Conservation (phyloP, 169 alveolate species). For the Amoebophrya sp. region DNA sequence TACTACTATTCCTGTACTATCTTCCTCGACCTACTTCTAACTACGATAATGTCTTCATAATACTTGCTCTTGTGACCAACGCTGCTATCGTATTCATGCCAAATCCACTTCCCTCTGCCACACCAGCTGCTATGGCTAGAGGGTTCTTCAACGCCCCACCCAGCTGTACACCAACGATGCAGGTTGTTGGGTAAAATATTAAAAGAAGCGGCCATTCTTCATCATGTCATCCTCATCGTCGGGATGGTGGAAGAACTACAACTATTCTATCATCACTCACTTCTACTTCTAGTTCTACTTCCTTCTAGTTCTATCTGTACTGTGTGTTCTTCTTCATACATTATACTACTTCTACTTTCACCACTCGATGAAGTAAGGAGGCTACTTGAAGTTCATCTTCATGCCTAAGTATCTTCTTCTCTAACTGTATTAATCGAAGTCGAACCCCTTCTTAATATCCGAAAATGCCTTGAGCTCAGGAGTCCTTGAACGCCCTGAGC, state of each 20-base stretch:
- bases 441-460: not conserved
- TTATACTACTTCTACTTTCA: too few relatives aligned
- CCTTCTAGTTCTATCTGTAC: too few relatives aligned
- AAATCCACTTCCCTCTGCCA: not conserved
- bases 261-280: not conserved
- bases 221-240: too few relatives aligned
- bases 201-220: not conserved
- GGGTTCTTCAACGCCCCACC: conserved; percentile 20
- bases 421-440: not conserved
- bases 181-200: not conserved
- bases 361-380: too few relatives aligned
- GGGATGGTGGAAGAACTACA: not conserved
- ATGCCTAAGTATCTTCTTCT: too few relatives aligned
- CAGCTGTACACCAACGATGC: not conserved
- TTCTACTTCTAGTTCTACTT: too few relatives aligned
- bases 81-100: not conserved
- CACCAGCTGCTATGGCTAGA: not conserved
- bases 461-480: not conserved
- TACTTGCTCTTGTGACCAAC: not conserved
- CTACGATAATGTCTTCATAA: too few relatives aligned
- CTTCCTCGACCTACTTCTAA: too few relatives aligned
- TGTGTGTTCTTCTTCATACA: too few relatives aligned
- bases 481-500: not conserved
- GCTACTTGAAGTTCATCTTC: too few relatives aligned
- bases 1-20: too few relatives aligned